Evolutionary conservation across 164 flowering plant genomes (phyloP), one percentile per base, ranked within the genome.

Genomic region (Buxus sempervirens): DNA sequence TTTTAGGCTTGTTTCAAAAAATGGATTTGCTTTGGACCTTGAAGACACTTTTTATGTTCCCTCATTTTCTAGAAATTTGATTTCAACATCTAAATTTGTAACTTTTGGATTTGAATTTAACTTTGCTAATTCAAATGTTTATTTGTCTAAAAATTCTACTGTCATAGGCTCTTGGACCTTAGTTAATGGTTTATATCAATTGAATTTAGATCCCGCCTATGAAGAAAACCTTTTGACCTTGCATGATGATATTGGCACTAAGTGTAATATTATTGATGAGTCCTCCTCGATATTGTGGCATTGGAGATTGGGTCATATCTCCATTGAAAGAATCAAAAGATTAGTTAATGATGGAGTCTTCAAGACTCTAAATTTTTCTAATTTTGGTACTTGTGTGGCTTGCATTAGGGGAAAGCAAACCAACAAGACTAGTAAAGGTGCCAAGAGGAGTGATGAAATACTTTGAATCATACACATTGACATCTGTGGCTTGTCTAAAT

Each of bases 341-440:
- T 45, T 45, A 15, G 51, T 45, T 4, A 45, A 45, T 10, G 51
- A 45, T 4, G 51, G 51, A 45, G 51, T 45, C 51, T 15, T 45
- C 1, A 45, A 10, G 51, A 10, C 14, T 4, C 14, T 45, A 45
- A 15, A 45, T 15, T 45, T 45, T 15, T 10, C 51, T 15, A 15
- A 58, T 58, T 58, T 58, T 27, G 38, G 36, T 23, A 24, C 62
- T 58, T 58, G 32, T 58, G 62, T 58, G 36, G 62, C 24, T 18
- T 58, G 32, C 24, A 58, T 23, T 7, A 58, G 25, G 0, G 62
- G 62, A 25, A 58, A 58, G 28, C 32, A 58, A 0, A 25, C 36
- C 36, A 58, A 58, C 62, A 58, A 58, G 28, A 58, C 36, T 2
- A 58, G 25, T 28, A 58, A 58, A 58, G 62, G 62, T 58, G 18